Evolutionary conservation across 768 basidiomycete species (phyloP).

Genomic region (Collybia sordida): DNA sequence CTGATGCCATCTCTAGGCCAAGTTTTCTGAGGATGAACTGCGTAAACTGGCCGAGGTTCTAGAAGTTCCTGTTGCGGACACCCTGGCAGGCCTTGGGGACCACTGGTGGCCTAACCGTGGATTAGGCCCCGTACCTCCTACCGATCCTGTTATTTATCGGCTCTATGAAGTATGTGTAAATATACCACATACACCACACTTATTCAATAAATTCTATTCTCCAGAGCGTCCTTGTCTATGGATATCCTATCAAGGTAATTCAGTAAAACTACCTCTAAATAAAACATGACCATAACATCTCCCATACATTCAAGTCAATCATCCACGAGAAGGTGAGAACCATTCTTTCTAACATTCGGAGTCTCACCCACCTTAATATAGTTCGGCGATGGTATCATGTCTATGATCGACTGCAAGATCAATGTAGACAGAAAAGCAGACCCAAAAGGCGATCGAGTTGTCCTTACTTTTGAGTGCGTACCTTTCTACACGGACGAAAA

Average conservation of each 20-base stretch:
- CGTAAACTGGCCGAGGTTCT: constrained; percentile 48
- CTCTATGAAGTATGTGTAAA: constrained; percentile 64
- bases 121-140: constrained; percentile 68
- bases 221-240: constrained; percentile 74
- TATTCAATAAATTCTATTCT: neutral
- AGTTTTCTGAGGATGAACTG: constrained; percentile 62
- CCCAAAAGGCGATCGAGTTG: constrained; percentile 77
- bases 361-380: constrained; percentile 20
- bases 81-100: constrained; percentile 50
- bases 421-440: constrained; percentile 66
- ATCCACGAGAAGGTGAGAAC: constrained; percentile 69
- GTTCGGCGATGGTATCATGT: constrained; percentile 90
- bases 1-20: constrained; percentile 52
- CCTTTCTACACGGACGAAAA: neutral
- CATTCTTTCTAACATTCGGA: neutral
- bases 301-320: constrained; percentile 44
- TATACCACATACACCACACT: neutral
- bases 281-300: neutral
- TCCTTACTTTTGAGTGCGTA: constrained; percentile 79
- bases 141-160: constrained; percentile 79
- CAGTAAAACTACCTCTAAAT: constrained; percentile 1
- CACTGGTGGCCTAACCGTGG: constrained; percentile 79
- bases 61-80: constrained; percentile 36
- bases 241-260: constrained; percentile 72
- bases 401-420: constrained; percentile 83